Evolutionary conservation across 148 eudicot species (phyloP), one percentile per base, ranked within the genome.

Genomic region (Chenopodium formosanum): DNA sequence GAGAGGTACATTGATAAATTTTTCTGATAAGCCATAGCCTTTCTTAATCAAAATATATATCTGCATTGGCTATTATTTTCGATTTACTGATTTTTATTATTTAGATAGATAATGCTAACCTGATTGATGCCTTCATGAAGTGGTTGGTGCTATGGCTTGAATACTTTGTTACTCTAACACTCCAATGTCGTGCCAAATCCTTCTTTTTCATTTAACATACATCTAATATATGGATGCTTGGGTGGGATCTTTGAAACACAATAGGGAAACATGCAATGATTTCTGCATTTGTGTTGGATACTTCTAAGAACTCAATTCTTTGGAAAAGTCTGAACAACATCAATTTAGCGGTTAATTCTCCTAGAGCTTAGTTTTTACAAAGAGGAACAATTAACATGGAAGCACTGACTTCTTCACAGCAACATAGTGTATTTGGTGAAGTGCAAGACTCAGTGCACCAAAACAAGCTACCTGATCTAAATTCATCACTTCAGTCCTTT

Each of bases 1-100:
- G 80, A 48, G 85, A 92, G 97, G 98, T 95, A 64, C 22, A n/a
- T 46, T 40, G 32, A 70, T 19, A 60, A 32, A 58, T 60, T 52
- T 65, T 82, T 52, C 12, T 6, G 22, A 37, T 37, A 27, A 5
- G 12, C 19, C 60, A 66, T 20, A 9, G 29, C 25, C 67, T 47
- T 63, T 23, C 40, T 14, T 16, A 32, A 44, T 62, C 34, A 64
- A 58, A 58, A 9, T 37, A 40, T 40, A 1, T 70, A 23, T 70
- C 29, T 78, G 25, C n/a, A 34, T 23, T 78, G 64, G 53, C 14
- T 47, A 22, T 9, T 31, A 13, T 29, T 31, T 22, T 66, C 2
- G 7, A 22, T 50, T 53, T 68, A 22, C 19, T 48, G 1, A 13
- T 78, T 63, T 37, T 6, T 37, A 37, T 37, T 46, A 31, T 1